Base-by-base conservation (phyloP, 192 early-diverging fungal genomes). In the Powellomyces hirtus region DNA sequence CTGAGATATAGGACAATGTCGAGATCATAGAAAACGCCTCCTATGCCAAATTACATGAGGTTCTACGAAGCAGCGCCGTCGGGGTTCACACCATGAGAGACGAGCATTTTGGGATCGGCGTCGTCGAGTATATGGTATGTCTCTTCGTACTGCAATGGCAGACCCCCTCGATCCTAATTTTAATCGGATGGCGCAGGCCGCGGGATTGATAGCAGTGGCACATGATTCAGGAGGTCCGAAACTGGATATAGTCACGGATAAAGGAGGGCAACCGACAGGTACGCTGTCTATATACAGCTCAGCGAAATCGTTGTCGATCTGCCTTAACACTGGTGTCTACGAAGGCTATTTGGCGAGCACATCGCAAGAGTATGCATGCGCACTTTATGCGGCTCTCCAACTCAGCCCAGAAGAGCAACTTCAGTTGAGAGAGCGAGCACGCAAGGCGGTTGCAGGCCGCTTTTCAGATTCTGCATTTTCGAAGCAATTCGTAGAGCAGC, bases 91-190 rank as follows among this genome's bases (percentile, higher is more conserved):
- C 96, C 14, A 99, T 99, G 97, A 83, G 83, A 69, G 91, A 99
- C 69, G 97, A 99, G 74, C 97, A 99, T 71, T 99, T 99, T 84
- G 97, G 97, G 4, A 99, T 99, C 64, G 89, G 91, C 30, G 86
- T 98, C 46, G 92, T 99, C 1, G 97, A 99, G 73, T 97, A 95
- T 72, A 97, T 99, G 97, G 93, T 92, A 83, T 49, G 67, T 40
- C 24, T 42, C n/a, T n/a, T n/a, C n/a, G n/a, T n/a, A n/a, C n/a
- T n/a, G n/a, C n/a, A n/a, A n/a, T n/a, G n/a, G n/a, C n/a, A n/a
- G n/a, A n/a, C n/a, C n/a, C n/a, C n/a, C n/a, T n/a, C n/a, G n/a
- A n/a, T n/a, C n/a, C n/a, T n/a, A n/a, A n/a, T n/a, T n/a, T n/a
- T n/a, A n/a, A n/a, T n/a, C n/a, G n/a, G n/a, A n/a, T n/a, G n/a